phyloP scores from a whole-genome alignment of 805 yeast genomes.

The Spathaspora hagerdaliae region DNA sequence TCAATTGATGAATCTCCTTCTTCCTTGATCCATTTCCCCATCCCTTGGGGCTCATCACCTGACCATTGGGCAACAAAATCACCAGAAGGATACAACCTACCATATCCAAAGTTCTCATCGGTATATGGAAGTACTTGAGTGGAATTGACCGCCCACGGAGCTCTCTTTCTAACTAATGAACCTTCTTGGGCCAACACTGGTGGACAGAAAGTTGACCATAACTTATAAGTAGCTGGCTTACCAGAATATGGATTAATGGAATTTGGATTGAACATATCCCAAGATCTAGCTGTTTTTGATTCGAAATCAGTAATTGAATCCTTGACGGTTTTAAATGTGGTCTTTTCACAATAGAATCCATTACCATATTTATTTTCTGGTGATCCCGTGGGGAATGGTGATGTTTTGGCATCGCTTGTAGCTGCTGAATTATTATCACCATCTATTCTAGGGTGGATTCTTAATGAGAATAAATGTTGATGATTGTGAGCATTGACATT shows the following conservation, averaged over 20 bases:
- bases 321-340: constrained; percentile 62
- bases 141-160: constrained; percentile 71
- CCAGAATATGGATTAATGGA: constrained; percentile 65
- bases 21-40: constrained; percentile 66
- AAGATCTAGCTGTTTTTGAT: constrained; percentile 63
- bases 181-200: constrained; percentile 71
- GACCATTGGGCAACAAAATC: constrained; percentile 72
- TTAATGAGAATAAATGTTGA: constrained; percentile 75
- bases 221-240: constrained; percentile 71
- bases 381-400: constrained; percentile 60
- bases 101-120: constrained; percentile 48
- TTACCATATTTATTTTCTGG: constrained; percentile 75
- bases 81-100: constrained; percentile 77
- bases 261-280: constrained; percentile 76
- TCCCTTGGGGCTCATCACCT: constrained; percentile 64
- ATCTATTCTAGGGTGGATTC: constrained; percentile 78
- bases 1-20: constrained; percentile 50
- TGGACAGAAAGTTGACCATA: constrained; percentile 72
- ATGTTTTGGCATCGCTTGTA: constrained; percentile 57
- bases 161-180: constrained; percentile 73
- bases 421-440: constrained; percentile 78
- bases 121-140: constrained; percentile 68
- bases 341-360: constrained; percentile 64
- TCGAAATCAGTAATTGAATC: constrained; percentile 63
- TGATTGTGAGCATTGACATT: constrained; percentile 81